Conservation (phyloP, 2,329 filamentous ascomycete species). For the Dothistroma pini region DNA sequence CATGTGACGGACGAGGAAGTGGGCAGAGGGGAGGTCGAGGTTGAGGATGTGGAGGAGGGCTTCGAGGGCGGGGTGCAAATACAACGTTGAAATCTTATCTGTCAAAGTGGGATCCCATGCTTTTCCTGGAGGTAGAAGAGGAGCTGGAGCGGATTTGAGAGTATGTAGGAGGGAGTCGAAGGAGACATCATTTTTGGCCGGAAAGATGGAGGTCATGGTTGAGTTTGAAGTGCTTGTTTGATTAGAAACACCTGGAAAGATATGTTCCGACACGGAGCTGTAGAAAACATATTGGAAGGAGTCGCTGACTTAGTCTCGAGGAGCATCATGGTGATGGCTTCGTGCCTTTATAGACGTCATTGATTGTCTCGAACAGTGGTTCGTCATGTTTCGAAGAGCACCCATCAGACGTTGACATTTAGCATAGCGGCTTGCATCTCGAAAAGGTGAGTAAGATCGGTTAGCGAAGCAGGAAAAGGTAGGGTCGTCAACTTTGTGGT, state of each 20-base stretch:
- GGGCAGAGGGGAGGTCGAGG: constrained; percentile 47
- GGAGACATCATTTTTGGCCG: constrained; percentile 10
- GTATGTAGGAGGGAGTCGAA: constrained; percentile 32
- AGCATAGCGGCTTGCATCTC: too few relatives aligned
- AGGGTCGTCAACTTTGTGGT: too few relatives aligned
- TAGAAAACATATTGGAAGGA: too few relatives aligned
- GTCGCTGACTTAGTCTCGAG: neutral
- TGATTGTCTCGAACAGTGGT: neutral
- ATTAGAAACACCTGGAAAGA: too few relatives aligned
- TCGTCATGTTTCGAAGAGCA: neutral
- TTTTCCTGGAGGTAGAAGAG: constrained; percentile 26
- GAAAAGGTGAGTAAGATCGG: too few relatives aligned
- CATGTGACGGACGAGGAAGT: constrained; percentile 54
- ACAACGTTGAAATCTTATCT: constrained; percentile 31
- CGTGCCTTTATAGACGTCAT: neutral
- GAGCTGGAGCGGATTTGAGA: constrained; percentile 28
- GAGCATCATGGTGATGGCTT: neutral
- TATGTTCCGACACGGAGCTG: too few relatives aligned
- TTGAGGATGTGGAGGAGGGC: constrained; percentile 51
- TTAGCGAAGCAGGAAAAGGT: too few relatives aligned
- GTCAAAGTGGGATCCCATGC: constrained; percentile 25
- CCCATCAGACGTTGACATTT: neutral
- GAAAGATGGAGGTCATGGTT: constrained; percentile 3
- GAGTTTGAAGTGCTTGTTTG: neutral
- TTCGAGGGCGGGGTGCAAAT: constrained; percentile 49